Evolutionary conservation across 306 rosid species (phyloP), one percentile per base, ranked within the genome.

Genomic region (Calophaca sinica): DNA sequence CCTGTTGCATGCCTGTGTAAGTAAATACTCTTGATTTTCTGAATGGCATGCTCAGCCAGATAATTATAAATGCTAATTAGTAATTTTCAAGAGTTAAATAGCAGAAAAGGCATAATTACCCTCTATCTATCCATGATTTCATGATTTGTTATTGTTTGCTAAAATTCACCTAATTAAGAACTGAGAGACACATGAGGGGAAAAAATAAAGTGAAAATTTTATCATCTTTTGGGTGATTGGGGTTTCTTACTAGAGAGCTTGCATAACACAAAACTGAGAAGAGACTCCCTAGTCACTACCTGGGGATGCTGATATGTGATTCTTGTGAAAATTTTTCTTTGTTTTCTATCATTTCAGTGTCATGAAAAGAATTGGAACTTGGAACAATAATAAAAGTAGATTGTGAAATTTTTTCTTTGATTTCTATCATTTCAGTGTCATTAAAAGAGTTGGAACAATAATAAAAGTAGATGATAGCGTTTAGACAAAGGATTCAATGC

Each of bases 361-460:
- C 79, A 73, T 60, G 69, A 76, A 80, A 82, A 59, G 88, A 64
- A 72, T 70, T 59, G 54, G 90, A 84, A 61, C 82, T 70, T 59
- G 54, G 90, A 84, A 61, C 82, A 79, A 57, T 79, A 75, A 80
- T 0, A 20, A 82, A 80, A 83, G 88, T 60, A 53, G 64, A 62
- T 33, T 28, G 32, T 15, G 3, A 50, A 2, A 36, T 26, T 44
- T 61, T 67, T 69, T 26, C 61, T n/a, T 59, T 13, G 8, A 36
- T 62, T 73, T 58, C 73, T 55, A 53, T 55, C 73, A 67, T 14
- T 4, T 52, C 62, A 72, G 84, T 72, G 87, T 84, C 79, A 73
- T 60, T 72, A 76, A 80, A 82, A 59, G 88, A 64, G 75, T 70
- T 59, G 54, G 90, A 84, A 61, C 82, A 79, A 57, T 80, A 75